Conservation (phyloP, 352 stramenopile genomes). For the Globisporangium spinosum region DNA sequence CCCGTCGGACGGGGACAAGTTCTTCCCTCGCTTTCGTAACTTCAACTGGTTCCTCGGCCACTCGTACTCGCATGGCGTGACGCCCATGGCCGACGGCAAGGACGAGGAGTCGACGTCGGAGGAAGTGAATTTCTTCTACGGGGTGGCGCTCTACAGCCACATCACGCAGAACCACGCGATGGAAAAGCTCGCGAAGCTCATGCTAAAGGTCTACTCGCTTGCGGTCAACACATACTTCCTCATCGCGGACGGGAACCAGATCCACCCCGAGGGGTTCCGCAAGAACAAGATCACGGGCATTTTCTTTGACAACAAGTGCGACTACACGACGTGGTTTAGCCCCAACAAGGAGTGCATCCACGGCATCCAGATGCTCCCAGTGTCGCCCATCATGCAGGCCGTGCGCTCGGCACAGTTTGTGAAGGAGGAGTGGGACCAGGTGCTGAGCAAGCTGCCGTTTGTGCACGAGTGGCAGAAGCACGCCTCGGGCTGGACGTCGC, state of each 20-base stretch:
- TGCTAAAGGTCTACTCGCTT: conserved; percentile 56
- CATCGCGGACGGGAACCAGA: conserved; percentile 34
- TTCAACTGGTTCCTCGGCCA: conserved; percentile 70
- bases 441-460: conserved; percentile 47
- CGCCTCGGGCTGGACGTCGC: conserved; percentile 49
- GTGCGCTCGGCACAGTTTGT: conserved; percentile 42
- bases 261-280: conserved; percentile 46
- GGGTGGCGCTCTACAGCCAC: conserved; percentile 42
- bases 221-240: conserved; percentile 71
- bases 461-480: conserved; percentile 48
- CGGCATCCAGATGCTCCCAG: conserved; percentile 71
- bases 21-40: conserved; percentile 56
- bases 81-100: conserved; percentile 65
- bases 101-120: conserved; percentile 70
- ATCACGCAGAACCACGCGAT: conserved; percentile 43
- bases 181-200: conserved; percentile 39
- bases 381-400: conserved; percentile 49
- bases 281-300: conserved; percentile 72
- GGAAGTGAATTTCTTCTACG: conserved; percentile 70
- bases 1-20: conserved; percentile 25
- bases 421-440: conserved; percentile 57
- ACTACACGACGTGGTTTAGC: conserved; percentile 76
- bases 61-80: conserved; percentile 68
- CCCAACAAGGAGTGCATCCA: conserved; percentile 73
- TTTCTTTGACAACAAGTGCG: conserved; percentile 76